Conservation (phyloP, 305 asterid genomes). For the Fraxinus platypoda region DNA sequence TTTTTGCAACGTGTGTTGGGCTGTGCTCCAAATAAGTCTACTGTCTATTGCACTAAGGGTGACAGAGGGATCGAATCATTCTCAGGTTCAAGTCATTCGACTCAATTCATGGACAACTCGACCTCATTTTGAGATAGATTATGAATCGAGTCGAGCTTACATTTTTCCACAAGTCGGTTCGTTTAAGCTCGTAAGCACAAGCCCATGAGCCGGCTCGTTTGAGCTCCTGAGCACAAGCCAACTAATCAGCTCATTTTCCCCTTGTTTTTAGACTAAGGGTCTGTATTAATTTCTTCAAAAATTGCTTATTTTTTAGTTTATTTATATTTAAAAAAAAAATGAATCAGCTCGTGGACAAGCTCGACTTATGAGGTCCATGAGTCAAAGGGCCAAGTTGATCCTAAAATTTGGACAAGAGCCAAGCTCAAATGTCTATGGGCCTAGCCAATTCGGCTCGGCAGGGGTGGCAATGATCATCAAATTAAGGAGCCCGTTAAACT, state of each 20-base stretch:
- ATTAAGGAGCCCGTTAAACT: neutral
- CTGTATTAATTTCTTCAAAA: neutral
- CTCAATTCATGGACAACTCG: too few relatives aligned
- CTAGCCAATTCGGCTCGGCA: neutral
- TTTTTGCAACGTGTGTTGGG: too few relatives aligned
- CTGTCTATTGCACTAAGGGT: too few relatives aligned
- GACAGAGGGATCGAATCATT: too few relatives aligned
- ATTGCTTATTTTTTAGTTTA: neutral
- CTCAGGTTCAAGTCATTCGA: too few relatives aligned
- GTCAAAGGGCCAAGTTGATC: neutral
- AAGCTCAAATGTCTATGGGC: neutral
- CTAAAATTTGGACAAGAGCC: neutral
- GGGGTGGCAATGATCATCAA: neutral
- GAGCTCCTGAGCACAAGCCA: neutral
- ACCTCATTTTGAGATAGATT: too few relatives aligned
- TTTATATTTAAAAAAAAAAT: too few relatives aligned
- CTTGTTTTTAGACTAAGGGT: neutral
- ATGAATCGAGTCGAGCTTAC: neutral
- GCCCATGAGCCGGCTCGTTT: too few relatives aligned
- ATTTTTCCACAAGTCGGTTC: neutral
- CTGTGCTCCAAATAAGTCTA: too few relatives aligned
- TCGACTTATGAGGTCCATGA: neutral
- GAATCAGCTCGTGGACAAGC: neutral
- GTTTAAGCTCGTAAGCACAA: too few relatives aligned
- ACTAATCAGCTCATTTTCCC: neutral